Conservation (phyloP, 371 early-diverging fungal species). For the Mucor saturninus region DNA sequence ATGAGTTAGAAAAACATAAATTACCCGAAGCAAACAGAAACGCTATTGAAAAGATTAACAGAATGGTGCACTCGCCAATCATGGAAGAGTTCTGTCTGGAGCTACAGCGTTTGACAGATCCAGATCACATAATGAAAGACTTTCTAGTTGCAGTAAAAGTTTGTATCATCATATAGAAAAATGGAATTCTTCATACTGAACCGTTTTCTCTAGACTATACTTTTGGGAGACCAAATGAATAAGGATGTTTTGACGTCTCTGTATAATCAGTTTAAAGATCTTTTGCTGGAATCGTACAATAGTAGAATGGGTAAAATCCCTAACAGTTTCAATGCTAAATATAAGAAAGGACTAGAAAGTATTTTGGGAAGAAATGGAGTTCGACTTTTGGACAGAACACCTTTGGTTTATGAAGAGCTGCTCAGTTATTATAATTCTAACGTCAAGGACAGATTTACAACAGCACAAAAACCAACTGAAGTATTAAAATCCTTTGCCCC, state of each 20-base stretch:
- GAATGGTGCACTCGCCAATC: conserved; percentile 49
- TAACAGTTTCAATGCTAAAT: neutral
- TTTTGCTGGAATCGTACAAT: neutral
- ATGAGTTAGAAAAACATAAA: conserved; percentile 41
- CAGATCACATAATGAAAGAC: conserved; percentile 71
- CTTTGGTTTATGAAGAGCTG: neutral
- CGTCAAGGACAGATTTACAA: neutral
- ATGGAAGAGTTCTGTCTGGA: conserved; percentile 66
- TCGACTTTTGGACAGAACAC: neutral
- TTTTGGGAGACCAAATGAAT: neutral
- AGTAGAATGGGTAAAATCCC: neutral
- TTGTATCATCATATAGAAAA: conserved; percentile 1
- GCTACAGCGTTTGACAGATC: conserved; percentile 71
- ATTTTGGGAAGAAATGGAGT: neutral
- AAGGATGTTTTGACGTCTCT: neutral
- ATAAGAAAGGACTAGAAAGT: neutral
- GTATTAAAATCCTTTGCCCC: conserved; percentile 66
- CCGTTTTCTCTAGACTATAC: neutral
- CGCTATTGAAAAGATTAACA: conserved; percentile 46
- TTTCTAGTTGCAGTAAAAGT: conserved; percentile 60
- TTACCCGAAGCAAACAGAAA: conserved; percentile 25
- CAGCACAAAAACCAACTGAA: neutral
- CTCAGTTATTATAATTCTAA: neutral
- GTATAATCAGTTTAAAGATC: neutral
- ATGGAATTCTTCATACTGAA: neutral